Evolutionary conservation across 768 basidiomycete genomes (phyloP).

Genomic region (Kwoniella newhampshirensis): DNA sequence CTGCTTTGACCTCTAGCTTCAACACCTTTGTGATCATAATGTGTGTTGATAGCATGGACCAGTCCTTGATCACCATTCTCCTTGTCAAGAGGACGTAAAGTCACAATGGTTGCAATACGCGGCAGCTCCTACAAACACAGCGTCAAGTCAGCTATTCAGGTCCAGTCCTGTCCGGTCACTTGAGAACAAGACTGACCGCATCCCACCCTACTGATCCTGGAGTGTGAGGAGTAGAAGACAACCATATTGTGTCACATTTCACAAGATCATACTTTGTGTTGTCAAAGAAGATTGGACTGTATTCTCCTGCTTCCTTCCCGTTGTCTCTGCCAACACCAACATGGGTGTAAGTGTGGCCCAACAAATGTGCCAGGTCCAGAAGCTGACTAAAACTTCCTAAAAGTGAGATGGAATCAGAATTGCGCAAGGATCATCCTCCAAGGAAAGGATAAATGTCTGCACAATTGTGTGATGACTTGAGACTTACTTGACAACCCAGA

Average conservation of each 20-base stretch:
- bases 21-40: constrained; percentile 52
- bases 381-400: constrained; percentile 63
- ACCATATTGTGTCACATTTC: constrained; percentile 45
- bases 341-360: constrained; percentile 62
- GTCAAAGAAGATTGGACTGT: constrained; percentile 65
- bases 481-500: constrained; percentile 43
- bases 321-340: constrained; percentile 68
- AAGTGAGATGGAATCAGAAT: constrained; percentile 4
- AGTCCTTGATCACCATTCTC: constrained; percentile 14
- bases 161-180: too few species aligned
- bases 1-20: constrained; percentile 44
- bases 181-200: constrained; percentile 37
- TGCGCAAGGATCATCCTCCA: too few species aligned
- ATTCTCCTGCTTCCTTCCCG: constrained; percentile 62
- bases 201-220: constrained; percentile 53
- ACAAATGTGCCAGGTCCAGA: constrained; percentile 60
- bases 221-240: constrained; percentile 47
- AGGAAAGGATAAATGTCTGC: too few species aligned
- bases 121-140: constrained; percentile 20
- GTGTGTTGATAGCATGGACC: constrained; percentile 50
- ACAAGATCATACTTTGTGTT: constrained; percentile 51
- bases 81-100: constrained; percentile 15
- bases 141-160: too few species aligned
- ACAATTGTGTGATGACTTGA: too few species aligned
- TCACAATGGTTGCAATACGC: constrained; percentile 47